A percentile compares a stretch with the other conserved stretches of the same genome.
phyloP scores from a whole-genome alignment of 2,329 filamentous ascomycete species.

The Teratosphaeriaceae sp. region DNA sequence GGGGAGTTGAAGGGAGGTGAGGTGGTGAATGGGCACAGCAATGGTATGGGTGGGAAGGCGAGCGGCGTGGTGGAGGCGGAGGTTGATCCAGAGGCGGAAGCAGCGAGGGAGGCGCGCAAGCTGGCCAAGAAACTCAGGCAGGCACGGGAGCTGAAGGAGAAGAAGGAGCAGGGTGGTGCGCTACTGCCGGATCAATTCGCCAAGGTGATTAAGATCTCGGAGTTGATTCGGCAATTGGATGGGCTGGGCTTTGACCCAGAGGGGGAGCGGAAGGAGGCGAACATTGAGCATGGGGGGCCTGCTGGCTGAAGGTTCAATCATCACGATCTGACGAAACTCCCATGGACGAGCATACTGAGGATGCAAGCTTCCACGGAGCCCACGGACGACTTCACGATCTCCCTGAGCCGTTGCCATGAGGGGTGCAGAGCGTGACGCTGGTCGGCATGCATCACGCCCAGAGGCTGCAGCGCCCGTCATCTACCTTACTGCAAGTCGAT shows the following conservation, averaged over 20 bases:
- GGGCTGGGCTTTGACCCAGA: constrained; percentile 76
- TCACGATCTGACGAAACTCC: neutral
- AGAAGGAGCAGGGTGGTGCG: constrained; percentile 79
- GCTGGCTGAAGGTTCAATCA: neutral
- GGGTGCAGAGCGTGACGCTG: no score
- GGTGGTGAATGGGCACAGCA: constrained; percentile 42
- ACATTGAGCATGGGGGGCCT: neutral
- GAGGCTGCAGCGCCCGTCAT: no score
- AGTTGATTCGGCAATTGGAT: constrained; percentile 83
- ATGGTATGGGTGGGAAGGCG: constrained; percentile 36
- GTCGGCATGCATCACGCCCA: no score
- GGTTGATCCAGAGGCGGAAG: constrained; percentile 65
- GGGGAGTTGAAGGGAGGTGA: neutral
- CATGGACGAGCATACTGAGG: no score
- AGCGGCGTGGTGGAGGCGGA: constrained; percentile 30
- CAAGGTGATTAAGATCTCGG: constrained; percentile 95
- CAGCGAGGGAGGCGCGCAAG: constrained; percentile 87
- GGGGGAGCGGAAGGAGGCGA: constrained; percentile 52
- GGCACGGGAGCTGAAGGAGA: constrained; percentile 80
- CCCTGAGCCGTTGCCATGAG: no score
- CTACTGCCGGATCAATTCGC: constrained; percentile 91
- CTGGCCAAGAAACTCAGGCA: constrained; percentile 93
- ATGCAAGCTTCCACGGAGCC: no score
- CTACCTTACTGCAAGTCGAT: no score
- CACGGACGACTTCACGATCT: no score